Conservation (phyloP, 768 basidiomycete genomes). For the Amanita subjunquillea region DNA sequence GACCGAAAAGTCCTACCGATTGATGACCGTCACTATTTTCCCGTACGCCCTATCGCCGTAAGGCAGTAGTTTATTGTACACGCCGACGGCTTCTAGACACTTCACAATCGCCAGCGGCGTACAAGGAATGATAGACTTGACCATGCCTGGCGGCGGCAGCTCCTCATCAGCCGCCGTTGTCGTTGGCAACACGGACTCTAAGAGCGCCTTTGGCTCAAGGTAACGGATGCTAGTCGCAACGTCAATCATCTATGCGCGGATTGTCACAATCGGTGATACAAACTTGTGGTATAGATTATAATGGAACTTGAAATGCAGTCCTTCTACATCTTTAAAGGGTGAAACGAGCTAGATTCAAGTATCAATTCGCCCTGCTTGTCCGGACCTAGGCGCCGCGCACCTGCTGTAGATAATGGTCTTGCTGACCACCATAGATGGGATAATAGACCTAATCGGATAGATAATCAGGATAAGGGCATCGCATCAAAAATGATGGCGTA, state of each 20-base stretch:
- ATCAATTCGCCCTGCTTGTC: background rate
- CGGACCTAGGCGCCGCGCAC: conserved; percentile 21
- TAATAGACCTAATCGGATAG: conserved; percentile 69
- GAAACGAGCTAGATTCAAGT: conserved; percentile 62
- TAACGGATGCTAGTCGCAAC: conserved; percentile 60
- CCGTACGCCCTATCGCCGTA: conserved; percentile 96
- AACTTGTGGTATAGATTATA: conserved; percentile 95
- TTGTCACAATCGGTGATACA: conserved; percentile 11
- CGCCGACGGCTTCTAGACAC: conserved; percentile 80
- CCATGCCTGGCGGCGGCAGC: conserved; percentile 69
- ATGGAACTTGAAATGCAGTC: conserved; percentile 92
- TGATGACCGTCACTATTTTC: conserved; percentile 88
- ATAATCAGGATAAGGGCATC: background rate
- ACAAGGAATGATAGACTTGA: conserved; percentile 96
- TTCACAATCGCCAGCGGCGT: conserved; percentile 97
- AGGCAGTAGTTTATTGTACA: conserved; percentile 86
- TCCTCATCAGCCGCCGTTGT: conserved; percentile 35
- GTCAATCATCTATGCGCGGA: conserved; percentile 2
- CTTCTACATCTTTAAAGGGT: conserved; percentile 96
- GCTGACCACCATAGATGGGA: conserved; percentile 86
- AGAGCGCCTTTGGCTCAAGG: conserved; percentile 68
- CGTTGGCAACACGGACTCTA: conserved; percentile 33
- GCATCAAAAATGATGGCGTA: conserved; percentile 22
- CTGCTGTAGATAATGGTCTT: conserved; percentile 98
- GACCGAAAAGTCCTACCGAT: conserved; percentile 43